Evolutionary conservation across 2,329 filamentous ascomycete species (phyloP).

Genomic region (Aspergillus pseudoterreus): DNA sequence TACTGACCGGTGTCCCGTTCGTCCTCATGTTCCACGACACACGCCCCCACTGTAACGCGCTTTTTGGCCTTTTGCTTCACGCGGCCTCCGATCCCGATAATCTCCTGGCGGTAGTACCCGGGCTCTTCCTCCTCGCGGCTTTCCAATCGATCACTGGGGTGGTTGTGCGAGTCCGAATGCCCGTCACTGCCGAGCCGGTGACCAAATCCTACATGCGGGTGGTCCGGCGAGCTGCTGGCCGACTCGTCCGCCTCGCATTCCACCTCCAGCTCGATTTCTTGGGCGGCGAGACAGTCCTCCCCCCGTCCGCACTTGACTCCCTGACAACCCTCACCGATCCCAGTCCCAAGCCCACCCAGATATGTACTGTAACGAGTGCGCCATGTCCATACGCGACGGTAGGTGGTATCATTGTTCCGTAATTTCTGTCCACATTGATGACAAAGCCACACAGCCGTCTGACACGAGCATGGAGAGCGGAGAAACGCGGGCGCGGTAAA

Average conservation of each 20-base stretch:
- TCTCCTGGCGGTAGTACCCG: constrained; percentile 81
- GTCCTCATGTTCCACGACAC: constrained; percentile 81
- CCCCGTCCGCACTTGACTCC: constrained; percentile 86
- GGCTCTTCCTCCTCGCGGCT: constrained; percentile 45
- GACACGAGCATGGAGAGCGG: constrained; percentile 57
- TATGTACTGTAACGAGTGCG: constrained; percentile 75
- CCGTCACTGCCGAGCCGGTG: constrained; percentile 7
- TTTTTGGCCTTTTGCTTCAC: constrained; percentile 86
- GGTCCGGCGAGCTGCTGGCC: constrained; percentile 28
- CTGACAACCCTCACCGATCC: constrained; percentile 82
- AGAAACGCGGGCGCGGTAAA: constrained; percentile 49
- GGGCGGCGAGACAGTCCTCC: constrained; percentile 68
- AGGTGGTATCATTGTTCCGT: constrained; percentile 53
- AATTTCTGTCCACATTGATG: constrained; percentile 75
- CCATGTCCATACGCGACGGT: constrained; percentile 78
- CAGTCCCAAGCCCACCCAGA: constrained; percentile 76
- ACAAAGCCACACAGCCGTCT: constrained; percentile 71
- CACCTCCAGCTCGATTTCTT: constrained; percentile 75
- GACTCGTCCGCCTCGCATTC: constrained; percentile 76
- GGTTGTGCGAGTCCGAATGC: constrained; percentile 14
- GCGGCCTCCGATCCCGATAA: constrained; percentile 83
- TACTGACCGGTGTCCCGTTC: constrained; percentile 65
- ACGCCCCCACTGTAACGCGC: constrained; percentile 75
- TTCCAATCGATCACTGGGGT: constrained; percentile 11
- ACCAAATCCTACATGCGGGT: constrained; percentile 9